Base-by-base conservation (phyloP, 805 yeast genomes). In the Lipomyces yamanashiensis region DNA sequence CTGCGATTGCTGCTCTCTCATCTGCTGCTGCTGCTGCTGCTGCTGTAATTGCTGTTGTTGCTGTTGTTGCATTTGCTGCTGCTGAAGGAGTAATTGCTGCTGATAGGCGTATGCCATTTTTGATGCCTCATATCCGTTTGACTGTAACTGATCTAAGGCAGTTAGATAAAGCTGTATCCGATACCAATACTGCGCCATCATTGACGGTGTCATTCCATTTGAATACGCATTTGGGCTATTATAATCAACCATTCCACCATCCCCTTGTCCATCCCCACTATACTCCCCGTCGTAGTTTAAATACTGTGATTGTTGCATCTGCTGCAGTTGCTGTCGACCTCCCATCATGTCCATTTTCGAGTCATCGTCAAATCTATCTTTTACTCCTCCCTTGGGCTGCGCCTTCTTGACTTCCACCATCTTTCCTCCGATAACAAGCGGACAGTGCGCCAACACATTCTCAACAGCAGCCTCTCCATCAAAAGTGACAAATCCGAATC, bases 401-500 rank as follows among this genome's bases (percentile, higher is more conserved):
- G 82, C 82, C 7, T 80, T 73, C 73, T 77, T 77, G 53, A 80
- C 81, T 66, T 80, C 82, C 17, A 68, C 69, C 61, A 54, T 21
- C 55, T 88, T 90, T 54, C 96, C 97, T 73, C 91, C 92, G 71
- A 93, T 86, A 62, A 87, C 85, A 68, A 93, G 83, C 73, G 86
- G 91, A 76, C 88, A 89, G 75, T 88, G 88, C 62, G 86, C 88
- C 60, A 95, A 87, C 60, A 90, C 96, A 70, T 86, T 82, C 72
- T 92, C 98, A 51, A 93, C 97, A 15, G 97, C 97, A 52, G 88
- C 92, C 23, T 96, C 96, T 19, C 96, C 85, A 73, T 93, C 98
- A 77, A 89, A 93, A 13, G 99, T 93, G 67, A 93, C 92, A 76
- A 93, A 93, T 0, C 99, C 99, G 76, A 92, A 93, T 33, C 99